Base-by-base conservation (phyloP, 2,329 filamentous ascomycete genomes). In the Alternaria tenuissima region DNA sequence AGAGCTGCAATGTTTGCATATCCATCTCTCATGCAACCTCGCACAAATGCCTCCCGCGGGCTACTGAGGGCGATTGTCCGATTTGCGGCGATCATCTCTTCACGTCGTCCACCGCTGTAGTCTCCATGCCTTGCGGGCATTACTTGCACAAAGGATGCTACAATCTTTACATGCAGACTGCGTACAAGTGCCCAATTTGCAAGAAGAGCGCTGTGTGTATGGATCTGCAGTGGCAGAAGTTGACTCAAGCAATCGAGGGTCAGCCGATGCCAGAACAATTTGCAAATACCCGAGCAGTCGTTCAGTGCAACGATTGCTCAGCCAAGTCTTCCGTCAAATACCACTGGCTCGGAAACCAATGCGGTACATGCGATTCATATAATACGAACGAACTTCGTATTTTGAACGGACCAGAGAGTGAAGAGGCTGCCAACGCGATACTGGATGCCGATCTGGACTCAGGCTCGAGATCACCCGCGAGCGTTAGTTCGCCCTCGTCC, bases 41-140 rank as follows among this genome's bases (percentile, higher is more conserved):
- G 7, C 95, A 99, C 81, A 93, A 92, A 68, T 99, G 95, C 74
- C 94, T 98, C 67, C 95, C 98, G 78, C 87, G 93, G 24, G 64
- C 62, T 3, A 65, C 62, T 2, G 94, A 99, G 75, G 96, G 93
- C 74, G 91, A 98, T 75, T 99, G 95, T 77, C 95, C 95, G 5
- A 97, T 99, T 57, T 99, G 95, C 78, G 91, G 94, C 65, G 94
- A 97, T 61, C 97, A 97, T 76, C 91, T 99, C 84, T 98, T 98
- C 78, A 96, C 91, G 2, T 97, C 94, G 8, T 91, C 92, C 3
- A 88, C 89, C 56, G 89, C 91, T 0, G 93, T 98, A 7, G 93
- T 97, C 22, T 96, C 96, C 73, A 95, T 99, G 91, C 87, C 88
- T 39, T 99, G 95, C 77, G 95, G 95, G 3, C 95, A 99, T 77